Percentiles rank a stretch among this genome's conserved stretches.
Evolutionary conservation across 805 yeast genomes (phyloP).

Genomic region (Cyberlindnera saturnus): DNA sequence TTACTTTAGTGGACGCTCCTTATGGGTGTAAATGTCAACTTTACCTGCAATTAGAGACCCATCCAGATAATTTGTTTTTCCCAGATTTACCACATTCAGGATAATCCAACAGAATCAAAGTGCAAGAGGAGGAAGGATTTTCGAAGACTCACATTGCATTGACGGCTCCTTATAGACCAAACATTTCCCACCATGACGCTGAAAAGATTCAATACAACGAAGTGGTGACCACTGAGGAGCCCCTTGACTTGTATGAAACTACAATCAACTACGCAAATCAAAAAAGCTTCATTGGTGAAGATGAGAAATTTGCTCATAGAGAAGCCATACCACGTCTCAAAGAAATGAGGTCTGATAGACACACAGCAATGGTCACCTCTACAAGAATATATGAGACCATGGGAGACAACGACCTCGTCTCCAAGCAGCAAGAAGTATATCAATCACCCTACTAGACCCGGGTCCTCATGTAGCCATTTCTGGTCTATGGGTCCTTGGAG

Average conservation of each 20-base stretch:
- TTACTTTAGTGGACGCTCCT: conserved; percentile 60
- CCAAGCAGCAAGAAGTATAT: conserved; percentile 14
- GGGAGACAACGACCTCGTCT: conserved; percentile 34
- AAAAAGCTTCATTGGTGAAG: conserved; percentile 67
- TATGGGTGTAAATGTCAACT: conserved; percentile 63
- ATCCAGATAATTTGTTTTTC: conserved; percentile 52
- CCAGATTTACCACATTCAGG: conserved; percentile 49
- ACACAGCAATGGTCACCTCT: conserved; percentile 57
- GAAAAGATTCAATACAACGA: conserved; percentile 29
- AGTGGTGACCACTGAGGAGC: conserved; percentile 13
- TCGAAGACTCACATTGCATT: conserved; percentile 56
- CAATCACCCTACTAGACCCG: conserved; percentile 1
- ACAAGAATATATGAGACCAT: conserved; percentile 45
- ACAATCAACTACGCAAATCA: conserved; percentile 37
- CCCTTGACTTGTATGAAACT: conserved; percentile 19
- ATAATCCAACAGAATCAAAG: conserved; percentile 33
- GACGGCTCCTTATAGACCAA: conserved; percentile 63
- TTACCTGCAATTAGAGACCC: conserved; percentile 43
- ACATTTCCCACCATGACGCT: conserved; percentile 56
- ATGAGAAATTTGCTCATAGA: conserved; percentile 66
- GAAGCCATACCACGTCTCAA: conserved; percentile 62
- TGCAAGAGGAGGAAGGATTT: conserved; percentile 65
- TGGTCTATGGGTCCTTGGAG: conserved; percentile 70
- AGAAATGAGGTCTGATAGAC: conserved; percentile 48
- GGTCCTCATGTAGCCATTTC: conserved; percentile 48